Base-by-base conservation (phyloP, 805 yeast species). In the Millerozyma miso region DNA sequence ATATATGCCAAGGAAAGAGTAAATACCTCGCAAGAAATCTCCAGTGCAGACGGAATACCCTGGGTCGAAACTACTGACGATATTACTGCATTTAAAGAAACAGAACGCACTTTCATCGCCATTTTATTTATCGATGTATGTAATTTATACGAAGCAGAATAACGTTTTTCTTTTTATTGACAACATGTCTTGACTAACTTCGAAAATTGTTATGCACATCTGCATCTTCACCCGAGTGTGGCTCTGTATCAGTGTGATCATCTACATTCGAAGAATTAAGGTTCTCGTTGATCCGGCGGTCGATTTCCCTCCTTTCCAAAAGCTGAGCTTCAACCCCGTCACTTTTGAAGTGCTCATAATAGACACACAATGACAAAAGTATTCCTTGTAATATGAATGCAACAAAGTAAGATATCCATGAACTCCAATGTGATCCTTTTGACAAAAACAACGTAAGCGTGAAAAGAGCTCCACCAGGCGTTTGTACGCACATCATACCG, bases 381-480 rank as follows among this genome's bases (percentile, higher is more conserved):
- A 76, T 51, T 6, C 83, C 77, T 62, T 88, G 96, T 15, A 85
- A 59, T 3, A 63, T 47, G 0, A 91, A 90, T 0, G 95, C 89
- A 1, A 81, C 73, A 36, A 85, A 71, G 53, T 82, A 85, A 7
- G 95, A 88, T 33, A 87, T 56, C 95, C 95, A 88, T 10, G 89
- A 79, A 51, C 91, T 83, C 96, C 96, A 88, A 47, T 78, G 78
- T 1, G 91, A 78, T 5, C 88, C 93, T 35, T 85, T 84, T 37
- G 89, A 79, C 45, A 77, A 59, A 42, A 79, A 83, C 40, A 88
- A 66, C 1, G 86, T 79, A n/a, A 79, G 71, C 2, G 93, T 77
- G 85, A 91, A 88, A 2, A 87, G 43, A 49, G 76, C 83, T 14
- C 96, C 96, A 13, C 96, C 96, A 0, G 96, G 96, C 15, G 95